Evolutionary conservation across 768 basidiomycete species (phyloP).

Genomic region (Leucosporidium scottii): DNA sequence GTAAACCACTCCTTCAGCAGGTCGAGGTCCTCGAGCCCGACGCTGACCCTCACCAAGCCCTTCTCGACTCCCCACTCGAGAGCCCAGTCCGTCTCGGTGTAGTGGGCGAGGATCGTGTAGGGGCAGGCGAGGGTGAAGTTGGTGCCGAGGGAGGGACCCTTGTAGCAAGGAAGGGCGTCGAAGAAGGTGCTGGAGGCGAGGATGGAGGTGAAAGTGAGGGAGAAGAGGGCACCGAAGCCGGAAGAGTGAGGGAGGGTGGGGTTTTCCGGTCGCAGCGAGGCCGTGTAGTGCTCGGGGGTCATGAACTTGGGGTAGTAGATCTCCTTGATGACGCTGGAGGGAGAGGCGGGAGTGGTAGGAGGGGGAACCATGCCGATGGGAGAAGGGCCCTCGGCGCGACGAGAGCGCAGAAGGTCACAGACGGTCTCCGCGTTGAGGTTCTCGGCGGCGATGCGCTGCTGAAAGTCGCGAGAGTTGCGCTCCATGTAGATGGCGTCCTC

Average conservation of each 20-base stretch:
- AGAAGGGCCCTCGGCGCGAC: constrained; percentile 44
- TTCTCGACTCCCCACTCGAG: constrained; percentile 74
- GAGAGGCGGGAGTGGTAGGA: constrained; percentile 13
- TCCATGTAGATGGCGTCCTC: constrained; percentile 97
- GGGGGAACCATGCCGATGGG: background rate
- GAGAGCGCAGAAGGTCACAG: constrained; percentile 62
- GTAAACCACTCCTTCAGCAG: constrained; percentile 56
- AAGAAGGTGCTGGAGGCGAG: constrained; percentile 43
- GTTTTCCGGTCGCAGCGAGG: constrained; percentile 51
- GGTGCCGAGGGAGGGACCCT: constrained; percentile 77
- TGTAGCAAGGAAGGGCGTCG: constrained; percentile 70
- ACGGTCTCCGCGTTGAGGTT: constrained; percentile 75
- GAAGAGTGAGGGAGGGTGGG: constrained; percentile 41
- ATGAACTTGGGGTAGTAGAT: constrained; percentile 86
- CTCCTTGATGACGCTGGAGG: constrained; percentile 55
- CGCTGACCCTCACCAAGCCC: constrained; percentile 75
- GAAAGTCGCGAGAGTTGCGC: constrained; percentile 92
- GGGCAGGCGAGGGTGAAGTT: constrained; percentile 94
- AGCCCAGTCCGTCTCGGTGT: constrained; percentile 83
- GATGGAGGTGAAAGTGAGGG: constrained; percentile 55
- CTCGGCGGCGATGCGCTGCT: constrained; percentile 62
- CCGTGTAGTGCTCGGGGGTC: constrained; percentile 63
- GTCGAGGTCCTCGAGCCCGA: constrained; percentile 75
- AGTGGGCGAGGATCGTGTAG: constrained; percentile 88
- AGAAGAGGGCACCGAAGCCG: constrained; percentile 50